These are phyloP conservation scores for Calonectria pseudoreteaudii DNA, from an alignment of 2,329 filamentous ascomycete genomes.

Conservation along the genomic window DNA sequence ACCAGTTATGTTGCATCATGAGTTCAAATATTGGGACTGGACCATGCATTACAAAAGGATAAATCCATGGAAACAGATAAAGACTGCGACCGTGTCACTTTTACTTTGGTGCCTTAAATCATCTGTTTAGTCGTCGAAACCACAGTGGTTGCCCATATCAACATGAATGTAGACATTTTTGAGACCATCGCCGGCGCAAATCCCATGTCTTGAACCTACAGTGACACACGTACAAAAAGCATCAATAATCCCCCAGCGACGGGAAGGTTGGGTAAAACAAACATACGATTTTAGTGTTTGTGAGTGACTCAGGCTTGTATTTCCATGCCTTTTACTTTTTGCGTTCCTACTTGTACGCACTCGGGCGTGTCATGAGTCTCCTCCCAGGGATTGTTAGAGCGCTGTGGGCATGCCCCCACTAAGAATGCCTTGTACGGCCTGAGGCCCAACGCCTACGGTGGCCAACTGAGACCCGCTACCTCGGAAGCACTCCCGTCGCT, in stretches of 20 bases:
- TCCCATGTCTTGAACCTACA: background rate
- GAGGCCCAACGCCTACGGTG: background rate
- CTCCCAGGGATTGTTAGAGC: background rate
- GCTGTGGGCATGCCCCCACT: background rate
- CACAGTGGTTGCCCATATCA: background rate
- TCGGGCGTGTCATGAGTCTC: background rate
- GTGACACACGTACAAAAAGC: background rate
- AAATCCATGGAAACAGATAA: background rate
- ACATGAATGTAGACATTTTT: background rate
- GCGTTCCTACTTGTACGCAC: background rate
- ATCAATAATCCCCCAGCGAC: background rate
- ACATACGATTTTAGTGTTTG: background rate
- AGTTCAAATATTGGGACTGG: background rate
- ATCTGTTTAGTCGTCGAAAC: background rate
- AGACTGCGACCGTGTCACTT: background rate
- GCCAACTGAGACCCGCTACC: background rate
- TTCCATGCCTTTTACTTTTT: background rate
- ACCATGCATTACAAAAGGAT: background rate
- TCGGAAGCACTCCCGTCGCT: background rate
- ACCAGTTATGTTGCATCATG: conserved; percentile 17
- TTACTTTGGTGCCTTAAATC: background rate
- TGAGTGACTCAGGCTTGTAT: background rate
- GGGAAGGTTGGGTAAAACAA: background rate
- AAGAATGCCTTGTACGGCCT: background rate
- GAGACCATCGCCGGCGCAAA: background rate